Evolutionary conservation across 176 grass and related monocot genomes (phyloP).

Genomic region (Triticum aestivum): IWGSC_CS_RefSeq_v2.1 NC_057801.1:250748428-250748927

Average conservation of each 20-base stretch:
- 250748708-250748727: not conserved
- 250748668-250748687: not conserved
- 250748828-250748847: too few species aligned
- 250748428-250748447: not conserved
- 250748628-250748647: not conserved
- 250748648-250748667: not conserved
- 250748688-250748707: not conserved
- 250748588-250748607: not conserved
- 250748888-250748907: too few species aligned
- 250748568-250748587: not conserved
- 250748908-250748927: too few species aligned
- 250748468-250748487: slow-evolving; percentile 28
- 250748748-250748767: not conserved
- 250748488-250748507: not conserved
- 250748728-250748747: not conserved
- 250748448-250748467: not conserved
- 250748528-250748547: not conserved
- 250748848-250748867: too few species aligned
- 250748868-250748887: too few species aligned
- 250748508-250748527: not conserved
- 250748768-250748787: not conserved
- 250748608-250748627: not conserved
- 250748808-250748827: not conserved
- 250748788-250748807: not conserved
- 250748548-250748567: not conserved